Evolutionary conservation across 176 grass and related monocot genomes (phyloP), one percentile per base, ranked within the genome.

Genomic region (Sorghum bicolor): DNA sequence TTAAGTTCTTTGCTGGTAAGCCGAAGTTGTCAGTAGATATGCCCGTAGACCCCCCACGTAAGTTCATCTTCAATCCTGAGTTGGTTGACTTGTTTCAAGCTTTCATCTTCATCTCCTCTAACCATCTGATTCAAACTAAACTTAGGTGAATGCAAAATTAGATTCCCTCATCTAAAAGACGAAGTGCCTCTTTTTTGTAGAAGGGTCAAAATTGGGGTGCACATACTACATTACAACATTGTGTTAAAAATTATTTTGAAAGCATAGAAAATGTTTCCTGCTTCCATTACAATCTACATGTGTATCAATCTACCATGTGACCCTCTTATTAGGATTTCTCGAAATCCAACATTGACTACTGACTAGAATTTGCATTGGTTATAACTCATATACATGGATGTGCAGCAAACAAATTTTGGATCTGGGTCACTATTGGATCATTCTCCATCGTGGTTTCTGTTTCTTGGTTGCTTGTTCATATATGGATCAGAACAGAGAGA

Each of bases 401-500:
- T 39, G 16, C 82, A 84, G 82, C 60, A 25, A 84, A 17, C 44
- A 76, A 26, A 52, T 84, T 84, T 84, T 84, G 73, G 82, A 84
- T 84, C 44, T 84, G 82, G 82, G 16, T 69, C 22, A 57, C 25
- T 5, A 77, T 84, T 43, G 82, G 82, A 32, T 84, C 82, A 39
- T 77, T 84, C 30, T 67, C 79, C 6, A 38, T 79, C 22, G 16
- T 74, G 4, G 13, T 79, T 32, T 82, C 74, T 26, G 78, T 61
- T 48, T 74, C 81, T 45, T 88, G 75, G 10, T 45, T 88, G 87
- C 45, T 84, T 67, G 68, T 84, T 66, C 87, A 84, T 84, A 88
- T 88, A 45, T 88, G 87, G 87, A 84, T 88, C 34, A 88, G 58
- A 74, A 84, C 58, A 36, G 75, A 88, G 77, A 64, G 45, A 67